Percentiles rank a stretch among this genome's conserved stretches.
phyloP scores from a whole-genome alignment of 2,329 filamentous ascomycete genomes.

The Cadophora sp. region DNA sequence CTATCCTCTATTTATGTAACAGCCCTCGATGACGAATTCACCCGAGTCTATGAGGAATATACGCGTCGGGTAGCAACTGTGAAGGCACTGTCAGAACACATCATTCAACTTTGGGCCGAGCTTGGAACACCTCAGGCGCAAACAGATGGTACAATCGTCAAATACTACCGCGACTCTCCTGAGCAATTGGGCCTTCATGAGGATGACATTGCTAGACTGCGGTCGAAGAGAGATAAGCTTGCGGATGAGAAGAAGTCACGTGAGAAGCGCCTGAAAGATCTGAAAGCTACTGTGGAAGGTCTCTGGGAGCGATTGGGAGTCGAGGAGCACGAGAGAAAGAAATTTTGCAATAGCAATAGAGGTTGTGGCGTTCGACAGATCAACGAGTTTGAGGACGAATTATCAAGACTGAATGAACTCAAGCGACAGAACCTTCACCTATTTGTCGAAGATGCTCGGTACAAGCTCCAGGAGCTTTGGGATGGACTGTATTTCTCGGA shows the following conservation, averaged over 20 bases:
- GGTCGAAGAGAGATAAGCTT: constrained; percentile 79
- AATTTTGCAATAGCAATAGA: constrained; percentile 85
- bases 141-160: constrained; percentile 85
- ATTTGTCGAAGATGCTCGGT: constrained; percentile 93
- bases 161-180: constrained; percentile 87
- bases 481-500: constrained; percentile 93
- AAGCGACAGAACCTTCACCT: constrained; percentile 95
- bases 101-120: constrained; percentile 95
- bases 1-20: constrained; percentile 90
- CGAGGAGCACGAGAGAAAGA: constrained; percentile 81
- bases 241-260: constrained; percentile 86
- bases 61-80: constrained; percentile 80
- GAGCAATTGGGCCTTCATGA: constrained; percentile 94
- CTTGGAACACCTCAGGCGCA: constrained; percentile 93
- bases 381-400: constrained; percentile 94
- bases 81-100: constrained; percentile 77
- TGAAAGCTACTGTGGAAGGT: constrained; percentile 78
- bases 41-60: constrained; percentile 96
- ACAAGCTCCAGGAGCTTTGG: constrained; percentile 93
- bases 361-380: constrained; percentile 91
- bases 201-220: constrained; percentile 79
- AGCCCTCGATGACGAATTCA: constrained; percentile 88
- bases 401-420: constrained; percentile 84
- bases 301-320: constrained; percentile 90
- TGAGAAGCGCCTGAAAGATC: constrained; percentile 76